Conservation (phyloP, 1,139 yeast genomes). For the Sugiyamaella xylanicola region DNA sequence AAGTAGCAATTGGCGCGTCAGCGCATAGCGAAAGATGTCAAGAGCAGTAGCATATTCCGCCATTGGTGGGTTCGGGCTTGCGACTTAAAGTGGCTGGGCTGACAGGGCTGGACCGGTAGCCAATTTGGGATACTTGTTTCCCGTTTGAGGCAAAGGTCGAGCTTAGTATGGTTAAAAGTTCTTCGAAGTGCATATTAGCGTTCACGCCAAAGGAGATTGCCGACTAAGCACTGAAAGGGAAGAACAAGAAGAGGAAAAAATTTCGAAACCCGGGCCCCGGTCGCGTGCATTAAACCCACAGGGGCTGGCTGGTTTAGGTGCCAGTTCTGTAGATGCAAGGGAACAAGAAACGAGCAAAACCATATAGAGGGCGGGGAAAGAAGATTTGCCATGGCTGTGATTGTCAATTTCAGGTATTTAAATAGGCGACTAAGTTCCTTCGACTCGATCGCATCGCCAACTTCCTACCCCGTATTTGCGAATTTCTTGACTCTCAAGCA, state of each 20-base stretch:
- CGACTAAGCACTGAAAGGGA: neutral
- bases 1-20: neutral
- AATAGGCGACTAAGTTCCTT: neutral
- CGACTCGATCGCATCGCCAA: neutral
- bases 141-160: neutral
- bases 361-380: conserved; percentile 7
- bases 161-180: neutral
- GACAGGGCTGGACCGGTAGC: neutral
- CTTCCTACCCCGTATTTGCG: neutral
- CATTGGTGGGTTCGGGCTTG: neutral
- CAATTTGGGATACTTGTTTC: neutral
- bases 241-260: neutral
- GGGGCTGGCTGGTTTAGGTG: conserved; percentile 8
- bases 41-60: neutral
- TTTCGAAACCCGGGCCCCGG: conserved; percentile 3
- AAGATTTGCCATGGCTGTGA: neutral
- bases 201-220: neutral
- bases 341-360: neutral
- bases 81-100: neutral
- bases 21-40: neutral
- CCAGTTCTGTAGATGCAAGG: conserved; percentile 1
- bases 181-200: neutral
- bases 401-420: neutral
- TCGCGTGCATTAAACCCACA: conserved; percentile 10
- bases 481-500: neutral